Evolutionary conservation across 2,329 filamentous ascomycete species (phyloP).

Genomic region (Mycogone perniciosa): DNA sequence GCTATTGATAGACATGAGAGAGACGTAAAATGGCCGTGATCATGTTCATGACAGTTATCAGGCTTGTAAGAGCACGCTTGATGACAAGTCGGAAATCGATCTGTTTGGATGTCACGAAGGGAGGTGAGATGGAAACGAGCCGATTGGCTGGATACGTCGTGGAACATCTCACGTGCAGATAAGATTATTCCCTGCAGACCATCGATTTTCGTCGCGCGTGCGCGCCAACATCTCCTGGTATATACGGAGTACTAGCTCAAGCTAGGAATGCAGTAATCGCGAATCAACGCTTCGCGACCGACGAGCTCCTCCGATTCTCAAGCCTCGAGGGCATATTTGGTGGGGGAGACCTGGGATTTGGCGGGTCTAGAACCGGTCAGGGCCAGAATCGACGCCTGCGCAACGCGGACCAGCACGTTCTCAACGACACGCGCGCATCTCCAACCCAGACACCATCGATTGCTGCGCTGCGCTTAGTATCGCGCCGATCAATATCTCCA

Average conservation of each 20-base stretch:
- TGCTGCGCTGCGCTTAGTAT: not conserved
- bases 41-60: not conserved
- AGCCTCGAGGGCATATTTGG: not conserved
- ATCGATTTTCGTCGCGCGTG: constrained; percentile 18
- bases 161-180: constrained; percentile 13
- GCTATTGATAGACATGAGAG: not conserved
- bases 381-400: not conserved
- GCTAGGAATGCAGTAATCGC: not conserved
- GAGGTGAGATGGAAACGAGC: constrained; percentile 15
- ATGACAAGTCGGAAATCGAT: not conserved
- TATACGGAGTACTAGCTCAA: not conserved
- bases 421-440: constrained; percentile 3
- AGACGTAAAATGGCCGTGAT: not conserved
- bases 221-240: constrained; percentile 11
- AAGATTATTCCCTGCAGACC: constrained; percentile 10
- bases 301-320: not conserved
- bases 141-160: constrained; percentile 19
- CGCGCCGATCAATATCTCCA: not conserved
- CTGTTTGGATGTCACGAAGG: not conserved
- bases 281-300: constrained; percentile 1
- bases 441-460: not conserved
- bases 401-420: not conserved
- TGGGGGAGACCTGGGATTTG: not conserved
- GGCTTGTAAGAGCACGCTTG: not conserved
- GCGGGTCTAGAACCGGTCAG: not conserved